Evolutionary conservation across 176 grass and related monocot species (phyloP).

Genomic region (Avena atlantica): DNA sequence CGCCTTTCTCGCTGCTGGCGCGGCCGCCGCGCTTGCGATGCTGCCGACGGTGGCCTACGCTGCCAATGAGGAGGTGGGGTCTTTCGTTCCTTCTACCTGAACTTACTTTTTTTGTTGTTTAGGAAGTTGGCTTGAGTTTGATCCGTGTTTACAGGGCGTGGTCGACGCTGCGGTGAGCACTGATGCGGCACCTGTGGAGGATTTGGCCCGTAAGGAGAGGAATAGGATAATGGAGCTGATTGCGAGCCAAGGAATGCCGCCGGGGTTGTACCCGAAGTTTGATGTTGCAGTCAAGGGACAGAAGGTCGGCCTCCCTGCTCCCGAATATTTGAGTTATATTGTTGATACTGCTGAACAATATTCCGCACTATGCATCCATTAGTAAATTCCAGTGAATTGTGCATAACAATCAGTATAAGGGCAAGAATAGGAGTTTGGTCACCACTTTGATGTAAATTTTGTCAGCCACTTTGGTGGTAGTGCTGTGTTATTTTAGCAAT

Average conservation of each 20-base stretch:
- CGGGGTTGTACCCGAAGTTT: slow-evolving; percentile 69
- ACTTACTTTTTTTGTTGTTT: background rate
- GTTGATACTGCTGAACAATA: slow-evolving; percentile 25
- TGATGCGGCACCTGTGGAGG: slow-evolving; percentile 28
- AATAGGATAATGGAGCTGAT: slow-evolving; percentile 70
- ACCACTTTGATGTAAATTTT: background rate
- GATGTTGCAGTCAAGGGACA: slow-evolving; percentile 63
- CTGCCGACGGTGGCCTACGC: slow-evolving; percentile 57
- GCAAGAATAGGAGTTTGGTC: background rate
- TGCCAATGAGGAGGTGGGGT: slow-evolving; percentile 41
- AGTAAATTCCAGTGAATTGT: slow-evolving; percentile 4
- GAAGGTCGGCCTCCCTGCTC: slow-evolving; percentile 45
- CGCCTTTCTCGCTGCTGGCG: slow-evolving; percentile 46
- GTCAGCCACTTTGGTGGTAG: background rate
- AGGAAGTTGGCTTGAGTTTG: background rate
- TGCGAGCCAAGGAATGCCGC: slow-evolving; percentile 58
- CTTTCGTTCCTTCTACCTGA: background rate
- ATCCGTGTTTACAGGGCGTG: slow-evolving; percentile 40
- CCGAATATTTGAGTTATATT: background rate
- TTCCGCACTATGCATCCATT: background rate
- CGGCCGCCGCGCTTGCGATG: slow-evolving; percentile 40
- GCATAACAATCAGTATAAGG: background rate
- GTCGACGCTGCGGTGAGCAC: slow-evolving; percentile 22
- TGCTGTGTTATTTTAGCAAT: background rate
- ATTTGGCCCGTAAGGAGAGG: slow-evolving; percentile 66